Base-by-base conservation (phyloP, 108 stramenopile genomes). In the Bacterosira constricta region DNA sequence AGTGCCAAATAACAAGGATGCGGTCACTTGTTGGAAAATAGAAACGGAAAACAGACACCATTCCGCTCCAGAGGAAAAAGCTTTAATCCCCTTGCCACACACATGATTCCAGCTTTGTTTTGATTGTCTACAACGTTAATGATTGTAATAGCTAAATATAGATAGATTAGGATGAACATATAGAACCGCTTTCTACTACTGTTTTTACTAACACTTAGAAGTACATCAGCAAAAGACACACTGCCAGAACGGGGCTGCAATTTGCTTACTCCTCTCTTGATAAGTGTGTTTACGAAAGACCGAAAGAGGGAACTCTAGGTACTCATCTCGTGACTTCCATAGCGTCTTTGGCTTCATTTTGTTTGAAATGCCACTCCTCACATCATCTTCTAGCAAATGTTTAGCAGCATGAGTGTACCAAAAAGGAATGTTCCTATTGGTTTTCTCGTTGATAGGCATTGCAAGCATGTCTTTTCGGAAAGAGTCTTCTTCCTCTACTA, bases 331-430 rank as follows among this genome's bases (percentile, higher is more conserved):
- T 12, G 41, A 42, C 17, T 42, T 42, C 41, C 41, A 42, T 42
- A 42, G 41, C 41, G 41, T n/a, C 41, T n/a, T 42, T n/a, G 41
- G 41, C 41, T 42, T 42, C 41, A 42, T n/a, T 42, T 42, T n/a
- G 2, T 42, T 42, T 42, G 41, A 12, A 12, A 12, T 12, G n/a
- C 41, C 41, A 42, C 41, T 42, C 41, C 17, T n/a, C 8, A n/a
- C 41, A n/a, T 42, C 41, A n/a, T 42, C 41, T n/a, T 8, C 15
- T n/a, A 42, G 41, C 3, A 11, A 42, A n/a, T 42, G 15, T n/a
- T 12, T n/a, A 42, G 41, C 41, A n/a, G 12, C 17, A n/a, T 42
- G 41, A 2, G 8, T 42, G 41, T 42, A 12, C 41, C 41, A 42
- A 42, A 42, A 42, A n/a, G 41, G 41, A n/a, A n/a, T n/a, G n/a